phyloP scores from a whole-genome alignment of 192 early-diverging fungal genomes.

The Coemansia sp. region DNA sequence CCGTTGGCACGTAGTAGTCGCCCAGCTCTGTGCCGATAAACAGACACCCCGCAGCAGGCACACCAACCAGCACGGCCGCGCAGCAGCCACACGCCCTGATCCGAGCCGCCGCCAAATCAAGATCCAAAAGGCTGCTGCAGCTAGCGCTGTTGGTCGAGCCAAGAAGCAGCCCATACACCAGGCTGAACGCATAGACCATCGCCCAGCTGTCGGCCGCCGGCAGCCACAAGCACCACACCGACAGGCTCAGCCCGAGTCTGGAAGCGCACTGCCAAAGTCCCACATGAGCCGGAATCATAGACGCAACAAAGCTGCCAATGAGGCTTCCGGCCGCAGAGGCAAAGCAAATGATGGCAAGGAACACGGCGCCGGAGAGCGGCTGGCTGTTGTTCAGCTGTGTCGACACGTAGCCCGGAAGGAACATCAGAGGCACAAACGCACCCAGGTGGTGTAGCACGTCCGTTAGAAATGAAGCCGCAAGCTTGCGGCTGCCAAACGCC shows the following conservation, averaged over 20 bases:
- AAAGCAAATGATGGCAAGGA: slow-evolving; percentile 5
- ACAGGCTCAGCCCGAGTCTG: background rate
- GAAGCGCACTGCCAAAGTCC: background rate
- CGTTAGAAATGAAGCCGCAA: background rate
- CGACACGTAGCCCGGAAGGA: slow-evolving; percentile 8
- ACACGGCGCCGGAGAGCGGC: slow-evolving; percentile 1
- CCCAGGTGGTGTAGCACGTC: slow-evolving; percentile 1
- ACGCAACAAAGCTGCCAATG: background rate
- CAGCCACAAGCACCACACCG: slow-evolving; percentile 32
- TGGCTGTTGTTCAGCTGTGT: background rate
- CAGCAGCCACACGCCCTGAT: background rate
- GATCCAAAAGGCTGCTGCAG: background rate
- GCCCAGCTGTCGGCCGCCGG: slow-evolving; percentile 12
- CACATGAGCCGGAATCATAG: background rate
- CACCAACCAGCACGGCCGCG: background rate
- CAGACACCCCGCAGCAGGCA: slow-evolving; percentile 12
- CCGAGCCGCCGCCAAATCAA: background rate
- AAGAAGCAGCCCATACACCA: slow-evolving; percentile 9
- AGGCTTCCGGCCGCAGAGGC: too few relatives aligned
- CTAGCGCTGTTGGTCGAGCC: too few relatives aligned
- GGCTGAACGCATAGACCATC: slow-evolving; percentile 10
- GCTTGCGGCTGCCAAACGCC: background rate
- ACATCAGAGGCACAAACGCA: slow-evolving; percentile 5
- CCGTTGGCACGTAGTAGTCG: slow-evolving; percentile 5
- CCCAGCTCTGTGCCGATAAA: slow-evolving; percentile 8